A percentile compares a stretch with the other conserved stretches of the same genome.
phyloP scores from a whole-genome alignment of 139 green algal species.

The Chlamydomonas eustigma region DNA sequence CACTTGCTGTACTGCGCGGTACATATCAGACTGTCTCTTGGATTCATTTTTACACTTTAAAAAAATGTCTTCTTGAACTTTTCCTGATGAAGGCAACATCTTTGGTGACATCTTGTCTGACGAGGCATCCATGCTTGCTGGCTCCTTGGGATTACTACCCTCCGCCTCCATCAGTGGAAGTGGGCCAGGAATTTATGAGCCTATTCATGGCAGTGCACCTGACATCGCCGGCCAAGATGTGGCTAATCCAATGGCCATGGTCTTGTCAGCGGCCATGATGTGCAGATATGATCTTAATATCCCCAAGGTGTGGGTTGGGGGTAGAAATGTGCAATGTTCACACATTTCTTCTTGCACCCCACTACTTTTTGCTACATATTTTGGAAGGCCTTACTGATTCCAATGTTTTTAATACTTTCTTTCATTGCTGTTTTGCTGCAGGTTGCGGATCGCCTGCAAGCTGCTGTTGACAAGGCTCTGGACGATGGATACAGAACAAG shows the following conservation, averaged over 20 bases:
- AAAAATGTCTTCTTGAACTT: too few relatives aligned
- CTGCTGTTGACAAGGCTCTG: conserved; percentile 74
- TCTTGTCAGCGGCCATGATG: conserved; percentile 97
- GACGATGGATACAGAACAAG: conserved; percentile 85
- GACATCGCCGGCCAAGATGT: conserved; percentile 95
- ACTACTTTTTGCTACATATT: too few relatives aligned
- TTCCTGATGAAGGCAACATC: conserved; percentile 94
- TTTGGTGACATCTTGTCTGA: conserved; percentile 99
- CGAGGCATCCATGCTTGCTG: conserved; percentile 95
- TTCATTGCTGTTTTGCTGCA: too few relatives aligned
- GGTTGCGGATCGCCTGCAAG: conserved; percentile 78
- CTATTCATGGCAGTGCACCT: conserved; percentile 94
- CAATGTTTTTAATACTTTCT: too few relatives aligned
- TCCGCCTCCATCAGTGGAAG: conserved; percentile 85
- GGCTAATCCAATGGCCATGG: conserved; percentile 90
- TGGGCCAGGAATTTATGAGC: conserved; percentile 95
- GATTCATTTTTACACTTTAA: not conserved
- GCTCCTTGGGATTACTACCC: conserved; percentile 95
- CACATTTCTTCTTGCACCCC: too few relatives aligned
- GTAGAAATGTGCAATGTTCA: too few relatives aligned
- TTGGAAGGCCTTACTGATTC: too few relatives aligned
- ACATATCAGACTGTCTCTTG: not conserved
- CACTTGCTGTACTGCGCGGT: not conserved
- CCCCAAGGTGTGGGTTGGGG: conserved; percentile 64
- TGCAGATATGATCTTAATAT: conserved; percentile 92